phyloP scores from a whole-genome alignment of 352 stramenopile species.

The Phytophthora lateralis region DNA sequence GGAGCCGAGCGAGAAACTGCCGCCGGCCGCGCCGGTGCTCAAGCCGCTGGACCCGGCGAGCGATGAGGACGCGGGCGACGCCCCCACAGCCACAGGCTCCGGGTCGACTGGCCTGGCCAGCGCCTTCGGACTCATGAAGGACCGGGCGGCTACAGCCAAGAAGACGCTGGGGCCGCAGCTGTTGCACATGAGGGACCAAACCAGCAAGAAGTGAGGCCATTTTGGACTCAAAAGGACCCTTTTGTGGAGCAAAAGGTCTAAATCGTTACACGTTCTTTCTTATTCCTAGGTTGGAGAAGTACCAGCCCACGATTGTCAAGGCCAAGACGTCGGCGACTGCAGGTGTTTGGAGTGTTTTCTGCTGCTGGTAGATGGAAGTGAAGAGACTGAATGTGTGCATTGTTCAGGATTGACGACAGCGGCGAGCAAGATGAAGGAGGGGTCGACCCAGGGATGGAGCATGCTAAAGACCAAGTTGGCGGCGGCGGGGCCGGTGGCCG shows the following conservation, averaged over 20 bases:
- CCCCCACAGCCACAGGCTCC: constrained; percentile 15
- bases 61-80: constrained; percentile 33
- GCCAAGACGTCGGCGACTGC: constrained; percentile 74
- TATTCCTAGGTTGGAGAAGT: constrained; percentile 59
- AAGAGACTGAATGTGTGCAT: neutral
- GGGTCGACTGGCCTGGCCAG: constrained; percentile 20
- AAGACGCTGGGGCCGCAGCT: constrained; percentile 64
- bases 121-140: constrained; percentile 58
- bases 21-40: constrained; percentile 15
- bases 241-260: constrained; percentile 7
- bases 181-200: constrained; percentile 55
- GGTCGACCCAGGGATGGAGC: constrained; percentile 79
- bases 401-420: constrained; percentile 23
- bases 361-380: neutral
- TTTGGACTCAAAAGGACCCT: neutral
- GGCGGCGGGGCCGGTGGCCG: constrained; percentile 69
- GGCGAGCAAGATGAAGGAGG: constrained; percentile 63
- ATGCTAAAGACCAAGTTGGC: constrained; percentile 81
- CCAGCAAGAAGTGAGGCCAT: constrained; percentile 46
- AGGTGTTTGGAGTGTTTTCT: constrained; percentile 35
- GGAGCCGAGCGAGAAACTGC: constrained; percentile 31
- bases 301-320: constrained; percentile 77
- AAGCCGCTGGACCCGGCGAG: constrained; percentile 32
- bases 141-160: constrained; percentile 53
- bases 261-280: constrained; percentile 13